A percentile compares a stretch with the other conserved stretches of the same genome.
Conservation (phyloP, 116 monocot species). For the Zostera marina region DNA sequence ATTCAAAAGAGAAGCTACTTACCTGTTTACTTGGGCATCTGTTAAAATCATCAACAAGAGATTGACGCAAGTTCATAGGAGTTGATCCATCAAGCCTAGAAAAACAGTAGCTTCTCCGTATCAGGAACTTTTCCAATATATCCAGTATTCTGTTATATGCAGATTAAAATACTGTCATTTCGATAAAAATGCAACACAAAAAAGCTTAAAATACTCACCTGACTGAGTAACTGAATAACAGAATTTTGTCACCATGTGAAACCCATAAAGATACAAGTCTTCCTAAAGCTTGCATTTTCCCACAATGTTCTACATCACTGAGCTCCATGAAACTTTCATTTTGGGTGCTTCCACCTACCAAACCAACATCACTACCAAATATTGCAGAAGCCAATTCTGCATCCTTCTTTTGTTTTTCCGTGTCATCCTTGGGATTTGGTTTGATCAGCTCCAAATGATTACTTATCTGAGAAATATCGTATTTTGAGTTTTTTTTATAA, state of each 20-base stretch:
- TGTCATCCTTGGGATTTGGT: constrained; percentile 82
- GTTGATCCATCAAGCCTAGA: constrained; percentile 96
- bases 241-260: constrained; percentile 70
- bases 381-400: constrained; percentile 72
- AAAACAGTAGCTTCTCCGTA: constrained; percentile 83
- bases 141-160: constrained; percentile 59
- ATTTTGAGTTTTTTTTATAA: constrained; percentile 1
- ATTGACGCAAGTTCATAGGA: constrained; percentile 72
- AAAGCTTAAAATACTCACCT: constrained; percentile 22
- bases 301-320: constrained; percentile 86
- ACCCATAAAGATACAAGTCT: constrained; percentile 52
- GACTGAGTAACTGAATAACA: constrained; percentile 94
- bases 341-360: constrained; percentile 65
- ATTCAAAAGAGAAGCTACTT: not conserved
- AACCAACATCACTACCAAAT: constrained; percentile 52
- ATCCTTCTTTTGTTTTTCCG: constrained; percentile 91
- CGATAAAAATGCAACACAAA: not conserved
- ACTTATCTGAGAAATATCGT: constrained; percentile 42
- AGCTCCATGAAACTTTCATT: constrained; percentile 87
- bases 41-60: constrained; percentile 84
- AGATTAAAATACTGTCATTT: not conserved
- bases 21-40: constrained; percentile 87
- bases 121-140: constrained; percentile 88
- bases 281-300: constrained; percentile 85
- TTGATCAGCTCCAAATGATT: constrained; percentile 97